phyloP scores from a whole-genome alignment of 495 filamentous ascomycete species.

The Baudoinia panamericana region DNA sequence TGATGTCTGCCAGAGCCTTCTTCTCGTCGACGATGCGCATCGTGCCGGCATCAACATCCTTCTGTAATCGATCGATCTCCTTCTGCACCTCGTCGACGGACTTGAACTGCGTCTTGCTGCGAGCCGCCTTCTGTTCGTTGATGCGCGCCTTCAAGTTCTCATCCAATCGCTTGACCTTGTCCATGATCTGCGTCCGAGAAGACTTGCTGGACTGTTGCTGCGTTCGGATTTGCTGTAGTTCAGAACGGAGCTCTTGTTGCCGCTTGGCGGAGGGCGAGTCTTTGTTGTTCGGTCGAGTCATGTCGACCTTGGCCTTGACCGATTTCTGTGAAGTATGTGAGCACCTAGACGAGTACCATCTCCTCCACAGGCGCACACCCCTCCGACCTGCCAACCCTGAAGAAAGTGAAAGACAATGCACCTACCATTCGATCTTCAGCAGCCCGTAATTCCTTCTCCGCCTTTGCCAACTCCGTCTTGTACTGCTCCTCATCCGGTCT shows the following conservation, averaged over 20 bases:
- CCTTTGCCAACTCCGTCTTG: conserved; percentile 57
- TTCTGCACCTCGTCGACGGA: conserved; percentile 73
- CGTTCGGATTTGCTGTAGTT: conserved; percentile 58
- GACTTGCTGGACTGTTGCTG: conserved; percentile 78
- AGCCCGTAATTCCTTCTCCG: conserved; percentile 69
- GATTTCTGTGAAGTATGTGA: conserved; percentile 45
- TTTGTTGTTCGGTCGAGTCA: conserved; percentile 59
- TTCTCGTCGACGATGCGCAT: conserved; percentile 95
- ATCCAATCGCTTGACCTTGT: conserved; percentile 77
- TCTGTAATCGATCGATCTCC: conserved; percentile 66
- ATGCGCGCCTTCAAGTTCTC: conserved; percentile 67
- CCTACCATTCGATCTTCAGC: conserved; percentile 66
- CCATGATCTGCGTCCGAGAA: conserved; percentile 56
- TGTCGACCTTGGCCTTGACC: conserved; percentile 72
- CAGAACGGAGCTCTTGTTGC: conserved; percentile 65
- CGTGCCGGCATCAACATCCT: conserved; percentile 67
- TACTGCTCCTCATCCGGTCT: conserved; percentile 60
- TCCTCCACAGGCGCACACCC: no score
- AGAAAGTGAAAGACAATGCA: not conserved
- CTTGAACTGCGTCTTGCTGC: conserved; percentile 66
- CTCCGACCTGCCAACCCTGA: not conserved
- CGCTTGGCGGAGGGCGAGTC: conserved; percentile 60
- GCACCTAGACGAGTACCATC: no score
- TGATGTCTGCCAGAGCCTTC: conserved; percentile 75
- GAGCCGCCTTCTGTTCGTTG: conserved; percentile 70